These are phyloP conservation scores for Lasiodiplodia citricola DNA, from an alignment of 2,329 filamentous ascomycete genomes.

Conservation along the genomic window DNA sequence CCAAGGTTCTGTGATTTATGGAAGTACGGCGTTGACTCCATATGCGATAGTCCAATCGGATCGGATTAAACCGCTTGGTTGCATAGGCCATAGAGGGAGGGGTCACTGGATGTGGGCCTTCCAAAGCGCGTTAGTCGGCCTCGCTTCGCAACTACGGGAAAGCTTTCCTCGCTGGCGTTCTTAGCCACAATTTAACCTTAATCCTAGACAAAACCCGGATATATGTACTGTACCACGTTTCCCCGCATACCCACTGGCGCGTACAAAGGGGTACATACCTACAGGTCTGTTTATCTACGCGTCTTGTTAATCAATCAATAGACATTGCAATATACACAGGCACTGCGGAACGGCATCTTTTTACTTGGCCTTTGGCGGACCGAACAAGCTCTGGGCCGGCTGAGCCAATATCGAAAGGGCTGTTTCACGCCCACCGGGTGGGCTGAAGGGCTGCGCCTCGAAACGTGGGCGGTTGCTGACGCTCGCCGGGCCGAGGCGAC, in stretches of 20 bases:
- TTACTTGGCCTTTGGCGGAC: not conserved
- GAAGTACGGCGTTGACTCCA: not conserved
- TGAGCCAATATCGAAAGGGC: not conserved
- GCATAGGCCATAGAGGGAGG: not conserved
- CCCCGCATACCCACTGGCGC: not conserved
- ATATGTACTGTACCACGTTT: not conserved
- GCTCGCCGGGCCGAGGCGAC: constrained; percentile 11
- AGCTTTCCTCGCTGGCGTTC: not conserved
- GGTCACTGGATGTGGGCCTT: not conserved
- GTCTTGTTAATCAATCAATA: not conserved
- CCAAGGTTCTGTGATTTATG: not conserved
- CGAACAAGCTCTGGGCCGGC: not conserved
- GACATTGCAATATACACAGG: too few relatives aligned
- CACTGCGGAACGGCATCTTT: not conserved
- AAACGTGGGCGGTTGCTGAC: not conserved
- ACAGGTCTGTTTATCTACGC: not conserved
- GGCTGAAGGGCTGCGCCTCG: not conserved
- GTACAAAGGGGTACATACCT: not conserved
- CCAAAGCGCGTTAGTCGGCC: constrained; percentile 7
- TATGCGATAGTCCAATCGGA: not conserved
- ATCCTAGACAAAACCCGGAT: not conserved
- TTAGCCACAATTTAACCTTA: constrained; percentile 22
- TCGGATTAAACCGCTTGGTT: not conserved
- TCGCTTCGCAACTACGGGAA: constrained; percentile 3
- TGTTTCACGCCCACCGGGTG: constrained; percentile 19